Conservation (phyloP, 805 yeast genomes). For the Zygosaccharomyces bailii region DNA sequence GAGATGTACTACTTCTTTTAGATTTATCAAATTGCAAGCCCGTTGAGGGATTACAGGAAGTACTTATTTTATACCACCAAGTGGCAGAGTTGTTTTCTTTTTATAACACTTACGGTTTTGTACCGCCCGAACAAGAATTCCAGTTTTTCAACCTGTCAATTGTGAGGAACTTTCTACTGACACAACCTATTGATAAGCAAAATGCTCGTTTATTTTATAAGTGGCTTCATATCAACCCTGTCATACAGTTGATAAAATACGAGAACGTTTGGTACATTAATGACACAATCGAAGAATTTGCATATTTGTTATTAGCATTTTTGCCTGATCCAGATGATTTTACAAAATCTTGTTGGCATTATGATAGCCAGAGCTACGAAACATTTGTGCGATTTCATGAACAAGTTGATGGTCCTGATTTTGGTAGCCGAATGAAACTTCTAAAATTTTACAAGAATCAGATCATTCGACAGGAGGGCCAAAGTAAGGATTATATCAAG, state of each 20-base stretch:
- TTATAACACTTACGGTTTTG: conserved; percentile 45
- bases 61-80: conserved; percentile 46
- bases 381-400: conserved; percentile 14
- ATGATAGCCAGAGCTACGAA: conserved; percentile 12
- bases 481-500: conserved; percentile 14
- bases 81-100: conserved; percentile 42
- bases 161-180: conserved; percentile 18
- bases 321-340: conserved; percentile 5
- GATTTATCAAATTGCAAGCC: conserved; percentile 17
- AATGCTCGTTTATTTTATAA: conserved; percentile 32
- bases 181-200: conserved; percentile 1
- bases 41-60: conserved; percentile 32
- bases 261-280: conserved; percentile 25
- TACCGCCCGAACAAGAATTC: conserved; percentile 34
- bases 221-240: conserved; percentile 40
- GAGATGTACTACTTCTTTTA: conserved; percentile 43
- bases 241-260: conserved; percentile 38
- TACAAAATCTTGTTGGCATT: conserved; percentile 13
- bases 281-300: conserved; percentile 15
- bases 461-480: conserved; percentile 10
- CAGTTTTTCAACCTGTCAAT: conserved; percentile 21
- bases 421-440: not conserved
- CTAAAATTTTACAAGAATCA: conserved; percentile 7
- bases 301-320: conserved; percentile 23
- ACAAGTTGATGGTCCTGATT: not conserved